phyloP scores from a whole-genome alignment of 2,329 filamentous ascomycete genomes.

The Ciborinia camelliae region DNA sequence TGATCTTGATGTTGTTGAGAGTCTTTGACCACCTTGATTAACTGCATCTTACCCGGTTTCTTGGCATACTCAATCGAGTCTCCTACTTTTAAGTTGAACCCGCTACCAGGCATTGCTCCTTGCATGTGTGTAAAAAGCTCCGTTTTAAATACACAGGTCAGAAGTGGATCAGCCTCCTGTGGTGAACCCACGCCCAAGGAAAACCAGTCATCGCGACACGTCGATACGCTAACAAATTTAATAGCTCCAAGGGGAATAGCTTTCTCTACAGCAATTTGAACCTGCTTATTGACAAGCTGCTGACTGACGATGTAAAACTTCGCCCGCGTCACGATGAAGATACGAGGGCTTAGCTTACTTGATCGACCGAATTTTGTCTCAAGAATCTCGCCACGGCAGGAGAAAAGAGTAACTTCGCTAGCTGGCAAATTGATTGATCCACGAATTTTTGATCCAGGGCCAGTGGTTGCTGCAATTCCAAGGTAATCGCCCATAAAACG shows the following conservation, averaged over 20 bases:
- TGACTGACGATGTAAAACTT: slow-evolving; percentile 90
- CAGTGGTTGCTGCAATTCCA: slow-evolving; percentile 75
- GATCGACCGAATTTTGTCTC: slow-evolving; percentile 95
- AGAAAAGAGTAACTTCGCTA: slow-evolving; percentile 79
- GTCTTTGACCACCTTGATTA: slow-evolving; percentile 89
- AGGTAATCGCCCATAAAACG: slow-evolving; percentile 95
- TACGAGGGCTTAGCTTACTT: slow-evolving; percentile 85
- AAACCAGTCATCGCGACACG: slow-evolving; percentile 92
- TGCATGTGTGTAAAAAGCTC: slow-evolving; percentile 94
- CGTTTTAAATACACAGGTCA: slow-evolving; percentile 94
- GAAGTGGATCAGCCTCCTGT: slow-evolving; percentile 87
- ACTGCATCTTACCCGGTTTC: slow-evolving; percentile 88
- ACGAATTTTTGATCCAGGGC: slow-evolving; percentile 77
- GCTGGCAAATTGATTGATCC: slow-evolving; percentile 66
- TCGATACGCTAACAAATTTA: slow-evolving; percentile 80
- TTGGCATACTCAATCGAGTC: slow-evolving; percentile 92
- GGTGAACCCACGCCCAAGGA: slow-evolving; percentile 84
- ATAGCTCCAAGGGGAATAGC: slow-evolving; percentile 81
- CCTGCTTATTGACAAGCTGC: slow-evolving; percentile 73
- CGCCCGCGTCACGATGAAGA: slow-evolving; percentile 77
- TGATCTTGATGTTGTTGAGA: slow-evolving; percentile 71
- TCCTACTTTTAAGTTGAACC: slow-evolving; percentile 77
- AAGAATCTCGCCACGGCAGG: slow-evolving; percentile 83
- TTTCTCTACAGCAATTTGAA: slow-evolving; percentile 77
- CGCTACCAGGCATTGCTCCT: slow-evolving; percentile 67